Evolutionary conservation across 2,329 filamentous ascomycete species (phyloP).

Genomic region (Alternaria sp.): DNA sequence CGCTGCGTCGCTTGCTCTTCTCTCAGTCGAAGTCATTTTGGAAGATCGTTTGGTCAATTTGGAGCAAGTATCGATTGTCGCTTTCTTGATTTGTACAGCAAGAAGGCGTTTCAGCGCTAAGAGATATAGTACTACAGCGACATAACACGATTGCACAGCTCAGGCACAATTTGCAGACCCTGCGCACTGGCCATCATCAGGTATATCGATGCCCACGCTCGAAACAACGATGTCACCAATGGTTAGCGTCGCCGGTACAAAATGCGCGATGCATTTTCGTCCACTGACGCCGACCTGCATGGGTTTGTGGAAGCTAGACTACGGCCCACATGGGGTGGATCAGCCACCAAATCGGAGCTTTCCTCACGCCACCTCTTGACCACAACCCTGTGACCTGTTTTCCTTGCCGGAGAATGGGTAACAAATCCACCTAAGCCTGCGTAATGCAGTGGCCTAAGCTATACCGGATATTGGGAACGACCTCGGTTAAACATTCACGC

Average conservation of each 20-base stretch:
- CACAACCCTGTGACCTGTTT: slow-evolving; percentile 4
- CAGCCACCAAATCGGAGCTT: slow-evolving; percentile 26
- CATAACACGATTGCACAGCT: slow-evolving; percentile 4
- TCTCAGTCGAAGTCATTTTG: slow-evolving; percentile 32
- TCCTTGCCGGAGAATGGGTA: slow-evolving; percentile 13
- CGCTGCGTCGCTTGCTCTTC: slow-evolving; percentile 14
- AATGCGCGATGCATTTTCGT: slow-evolving; percentile 1
- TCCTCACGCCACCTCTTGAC: slow-evolving; percentile 8
- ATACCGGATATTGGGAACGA: slow-evolving; percentile 16
- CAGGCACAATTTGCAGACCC: slow-evolving; percentile 15
- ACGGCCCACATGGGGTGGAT: slow-evolving; percentile 33
- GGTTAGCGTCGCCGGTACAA: slow-evolving; percentile 15
- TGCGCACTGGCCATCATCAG: slow-evolving; percentile 18
- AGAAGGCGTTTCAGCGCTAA: slow-evolving; percentile 8
- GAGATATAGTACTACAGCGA: slow-evolving; percentile 6
- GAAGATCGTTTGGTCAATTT: neutral
- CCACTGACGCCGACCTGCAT: slow-evolving; percentile 25
- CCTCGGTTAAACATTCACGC: slow-evolving; percentile 33
- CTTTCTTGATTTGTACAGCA: neutral
- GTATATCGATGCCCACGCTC: slow-evolving; percentile 11
- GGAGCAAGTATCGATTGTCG: neutral
- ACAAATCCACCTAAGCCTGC: slow-evolving; percentile 31
- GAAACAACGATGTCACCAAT: slow-evolving; percentile 28
- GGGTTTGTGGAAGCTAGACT: slow-evolving; percentile 15
- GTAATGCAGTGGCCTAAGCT: slow-evolving; percentile 23